A percentile compares a stretch with the other conserved stretches of the same genome.
Evolutionary conservation across 495 filamentous ascomycete species (phyloP).

Genomic region (Tirmania nivea): DNA sequence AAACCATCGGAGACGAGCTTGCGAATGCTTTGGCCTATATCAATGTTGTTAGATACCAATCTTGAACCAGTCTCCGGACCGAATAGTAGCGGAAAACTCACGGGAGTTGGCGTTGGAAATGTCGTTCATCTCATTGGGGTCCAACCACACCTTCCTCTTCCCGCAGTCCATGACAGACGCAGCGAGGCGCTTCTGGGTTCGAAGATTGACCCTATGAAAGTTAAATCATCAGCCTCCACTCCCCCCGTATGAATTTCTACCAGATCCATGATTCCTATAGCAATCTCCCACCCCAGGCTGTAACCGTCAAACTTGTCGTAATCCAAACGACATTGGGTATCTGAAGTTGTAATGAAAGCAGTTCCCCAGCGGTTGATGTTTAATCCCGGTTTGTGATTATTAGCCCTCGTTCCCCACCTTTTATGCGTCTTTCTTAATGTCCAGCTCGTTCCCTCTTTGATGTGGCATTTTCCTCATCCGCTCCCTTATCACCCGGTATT

Average conservation of each 20-base stretch:
- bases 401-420: too few species aligned
- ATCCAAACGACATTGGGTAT: too few species aligned
- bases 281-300: too few species aligned
- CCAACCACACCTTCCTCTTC: conserved; percentile 99
- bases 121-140: conserved; percentile 97
- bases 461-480: too few species aligned
- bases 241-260: not conserved
- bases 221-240: not conserved
- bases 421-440: too few species aligned
- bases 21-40: conserved; percentile 67
- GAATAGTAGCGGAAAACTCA: conserved; percentile 1
- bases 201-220: conserved; percentile 77
- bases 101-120: conserved; percentile 99
- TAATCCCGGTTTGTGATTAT: too few species aligned
- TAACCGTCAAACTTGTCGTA: too few species aligned
- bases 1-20: conserved; percentile 99
- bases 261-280: too few species aligned
- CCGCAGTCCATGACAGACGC: conserved; percentile 94
- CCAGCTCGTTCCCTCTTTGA: too few species aligned
- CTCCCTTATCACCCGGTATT: too few species aligned
- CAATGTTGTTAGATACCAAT: not conserved
- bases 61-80: not conserved
- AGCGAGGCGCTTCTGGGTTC: conserved; percentile 98
- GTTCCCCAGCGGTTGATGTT: too few species aligned
- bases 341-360: too few species aligned